Base-by-base conservation (phyloP, 176 grass and related monocot genomes). In the Tillandsia leiboldiana region DNA sequence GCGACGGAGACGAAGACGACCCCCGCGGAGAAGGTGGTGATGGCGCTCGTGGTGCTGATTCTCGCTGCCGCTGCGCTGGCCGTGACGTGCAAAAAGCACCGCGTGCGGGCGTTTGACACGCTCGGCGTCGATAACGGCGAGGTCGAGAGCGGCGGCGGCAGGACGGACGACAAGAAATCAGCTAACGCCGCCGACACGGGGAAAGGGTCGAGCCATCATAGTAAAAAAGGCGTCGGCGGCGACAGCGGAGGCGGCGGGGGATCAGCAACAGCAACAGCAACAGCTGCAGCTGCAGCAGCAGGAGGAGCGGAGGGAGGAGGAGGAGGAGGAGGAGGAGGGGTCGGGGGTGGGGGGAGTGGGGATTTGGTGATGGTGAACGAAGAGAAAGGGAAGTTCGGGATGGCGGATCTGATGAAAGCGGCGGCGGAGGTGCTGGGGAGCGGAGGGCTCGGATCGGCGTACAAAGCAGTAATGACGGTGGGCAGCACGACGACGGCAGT, bases 341-440 rank as follows among this genome's bases (percentile, higher is more conserved):
- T 71, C 0, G 69, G 83, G 70, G 51, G 13, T 22, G 49, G 77
- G 1, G 66, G 9, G 14, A 51, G 2, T 1, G 82, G 77, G 0
- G 89, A 92, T 0, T 81, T 97, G 26, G 71, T 90, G n/a, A 79
- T 92, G 49, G 86, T 97, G 62, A 92, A 92, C 79, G 73, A 90
- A 6, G 26, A 20, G 70, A 92, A 87, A 71, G 94, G 94, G 67
- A 51, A 20, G 64, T 97, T 97, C 59, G 86, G 86, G 12, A 26
- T 93, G 65, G 22, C 79, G 56, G 94, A 97, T 69, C 73, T 97
- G 79, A 92, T 97, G 94, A 97, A 92, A 74, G 89, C 94, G 12
- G 79, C 86, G 8, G 89, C 94, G 0, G 81, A 92, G 90, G 77
- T 92, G 79, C 78, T 92, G 66, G 86, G 94, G 0, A 73, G 79